Evolutionary conservation across 306 rosid species (phyloP), one percentile per base, ranked within the genome.

Genomic region (Prunus campanulata): DNA sequence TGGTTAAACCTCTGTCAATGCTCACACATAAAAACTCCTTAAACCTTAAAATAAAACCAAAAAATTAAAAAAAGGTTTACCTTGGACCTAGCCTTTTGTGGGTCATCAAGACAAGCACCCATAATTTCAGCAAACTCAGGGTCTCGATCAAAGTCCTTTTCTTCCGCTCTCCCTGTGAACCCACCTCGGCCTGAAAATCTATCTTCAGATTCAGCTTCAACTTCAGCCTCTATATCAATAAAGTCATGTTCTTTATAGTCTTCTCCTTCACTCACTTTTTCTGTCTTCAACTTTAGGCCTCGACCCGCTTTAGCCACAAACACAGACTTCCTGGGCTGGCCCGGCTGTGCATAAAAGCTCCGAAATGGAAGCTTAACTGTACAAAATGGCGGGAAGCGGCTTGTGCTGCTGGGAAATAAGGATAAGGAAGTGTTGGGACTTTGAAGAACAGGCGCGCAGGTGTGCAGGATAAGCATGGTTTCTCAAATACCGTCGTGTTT

Each of bases 101-200:
- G 98, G 73, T 94, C 83, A 68, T 91, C 96, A 18, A 94, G 80
- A 79, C 78, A 84, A 78, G 47, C 75, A 50, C 96, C 96, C 61
- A 94, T 72, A 74, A 91, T 90, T 30, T 91, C 89, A 83, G 97
- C 98, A 27, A 88, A 78, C 74, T 91, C 98, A 46, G 98, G 97
- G 80, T 94, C 93, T 73, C 86, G 75, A 66, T 91, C 98, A 46
- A 79, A 85, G 60, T 94, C 93, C 68, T 77, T 87, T 77, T 82
- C 91, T 52, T 66, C 86, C 46, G 39, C 84, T 79, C 63, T 80
- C 78, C 89, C 91, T 50, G 75, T 56, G 75, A 82, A 76, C 56
- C 83, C 81, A 76, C 89, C 82, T n/a, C 50, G 69, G 66, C 70
- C 69, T 15, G 72, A 81, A 81, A 85, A 87, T 46, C 83, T 83